These are phyloP conservation scores for Leccinum variabile DNA, from an alignment of 1,284 basidiomycete species.

Conservation along the genomic window DNA sequence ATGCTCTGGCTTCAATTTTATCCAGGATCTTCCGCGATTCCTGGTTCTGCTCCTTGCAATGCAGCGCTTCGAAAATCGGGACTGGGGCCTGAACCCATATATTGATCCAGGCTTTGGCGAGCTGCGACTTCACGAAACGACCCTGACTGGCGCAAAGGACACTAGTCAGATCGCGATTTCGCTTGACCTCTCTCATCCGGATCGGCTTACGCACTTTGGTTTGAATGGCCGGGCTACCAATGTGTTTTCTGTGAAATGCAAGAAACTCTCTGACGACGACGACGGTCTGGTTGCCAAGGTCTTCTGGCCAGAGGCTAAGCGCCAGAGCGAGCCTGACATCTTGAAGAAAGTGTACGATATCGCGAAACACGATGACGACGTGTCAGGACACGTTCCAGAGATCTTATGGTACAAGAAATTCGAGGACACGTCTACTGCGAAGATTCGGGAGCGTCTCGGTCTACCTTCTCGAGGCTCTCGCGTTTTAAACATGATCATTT, in stretches of 20 bases:
- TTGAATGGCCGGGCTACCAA: conserved; percentile 18
- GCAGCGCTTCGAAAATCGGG: conserved; percentile 29
- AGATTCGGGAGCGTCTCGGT: no score
- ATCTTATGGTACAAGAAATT: conserved; percentile 13
- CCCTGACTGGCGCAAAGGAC: neutral
- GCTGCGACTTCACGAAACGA: neutral
- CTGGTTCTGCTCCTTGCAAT: conserved; percentile 33
- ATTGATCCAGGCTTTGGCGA: conserved; percentile 6
- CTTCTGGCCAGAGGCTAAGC: conserved; percentile 18
- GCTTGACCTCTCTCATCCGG: neutral
- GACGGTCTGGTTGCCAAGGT: conserved; percentile 20
- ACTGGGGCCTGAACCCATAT: conserved; percentile 31
- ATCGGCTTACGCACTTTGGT: conserved; percentile 4
- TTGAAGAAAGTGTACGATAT: conserved; percentile 15
- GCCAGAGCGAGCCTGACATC: conserved; percentile 15
- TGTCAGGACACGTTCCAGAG: conserved; percentile 21
- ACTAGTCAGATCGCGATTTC: neutral
- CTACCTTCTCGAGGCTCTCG: no score
- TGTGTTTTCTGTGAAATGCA: neutral
- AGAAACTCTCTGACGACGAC: neutral
- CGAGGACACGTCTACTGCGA: neutral
- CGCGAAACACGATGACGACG: neutral
- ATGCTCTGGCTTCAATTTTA: conserved; percentile 6
- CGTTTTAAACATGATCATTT: no score
- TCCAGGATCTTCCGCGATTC: conserved; percentile 35